Evolutionary conservation across 108 stramenopile species (phyloP).

Genomic region (Cyclotella kingstonii): DNA sequence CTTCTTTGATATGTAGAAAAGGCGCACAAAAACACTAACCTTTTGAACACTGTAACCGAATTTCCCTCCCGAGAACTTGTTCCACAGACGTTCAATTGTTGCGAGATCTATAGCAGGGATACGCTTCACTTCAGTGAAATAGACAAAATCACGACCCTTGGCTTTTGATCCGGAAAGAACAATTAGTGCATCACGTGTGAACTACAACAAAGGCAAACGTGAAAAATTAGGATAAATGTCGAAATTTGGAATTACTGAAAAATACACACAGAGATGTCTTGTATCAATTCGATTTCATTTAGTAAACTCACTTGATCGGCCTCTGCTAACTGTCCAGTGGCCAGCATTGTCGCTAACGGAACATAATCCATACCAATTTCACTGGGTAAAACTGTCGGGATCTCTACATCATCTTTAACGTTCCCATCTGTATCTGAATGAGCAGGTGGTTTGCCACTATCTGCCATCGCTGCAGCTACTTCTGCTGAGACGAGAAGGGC

Average conservation of each 20-base stretch:
- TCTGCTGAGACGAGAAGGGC: conserved; percentile 22
- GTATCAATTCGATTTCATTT: background rate
- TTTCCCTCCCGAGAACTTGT: conserved; percentile 89
- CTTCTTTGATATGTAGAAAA: background rate
- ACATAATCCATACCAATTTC: conserved; percentile 91
- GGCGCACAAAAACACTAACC: conserved; percentile 33
- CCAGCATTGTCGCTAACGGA: conserved; percentile 88
- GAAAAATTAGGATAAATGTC: conserved; percentile 1
- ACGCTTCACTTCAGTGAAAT: conserved; percentile 94
- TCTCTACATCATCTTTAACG: conserved; percentile 61
- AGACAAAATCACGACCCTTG: conserved; percentile 91
- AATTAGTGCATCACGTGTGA: conserved; percentile 95
- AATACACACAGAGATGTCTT: background rate
- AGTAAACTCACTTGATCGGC: conserved; percentile 77
- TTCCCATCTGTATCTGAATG: conserved; percentile 17
- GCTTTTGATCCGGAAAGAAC: conserved; percentile 84
- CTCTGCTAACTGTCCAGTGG: conserved; percentile 83
- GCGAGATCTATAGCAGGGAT: conserved; percentile 90
- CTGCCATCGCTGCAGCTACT: conserved; percentile 43
- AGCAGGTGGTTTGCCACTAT: conserved; percentile 55
- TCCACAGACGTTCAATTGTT: conserved; percentile 95
- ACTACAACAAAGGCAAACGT: conserved; percentile 35
- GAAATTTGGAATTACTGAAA: conserved; percentile 6
- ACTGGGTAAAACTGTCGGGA: conserved; percentile 84
- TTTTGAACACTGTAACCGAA: conserved; percentile 96